phyloP scores from a whole-genome alignment of 257 asterid species.

The Solanum chiquidenum region DNA sequence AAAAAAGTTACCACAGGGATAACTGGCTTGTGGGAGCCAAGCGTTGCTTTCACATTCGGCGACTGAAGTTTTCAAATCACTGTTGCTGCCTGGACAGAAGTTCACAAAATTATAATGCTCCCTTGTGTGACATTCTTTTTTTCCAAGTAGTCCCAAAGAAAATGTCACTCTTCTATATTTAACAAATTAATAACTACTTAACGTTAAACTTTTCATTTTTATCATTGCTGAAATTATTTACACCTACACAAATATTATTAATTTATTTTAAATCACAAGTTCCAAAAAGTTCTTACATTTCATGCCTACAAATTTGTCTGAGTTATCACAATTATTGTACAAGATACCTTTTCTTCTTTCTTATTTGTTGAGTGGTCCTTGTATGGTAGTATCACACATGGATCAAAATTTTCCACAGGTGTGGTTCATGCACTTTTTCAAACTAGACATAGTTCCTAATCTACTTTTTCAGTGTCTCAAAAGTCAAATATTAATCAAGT shows the following conservation, averaged over 20 bases:
- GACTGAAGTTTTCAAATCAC: no score
- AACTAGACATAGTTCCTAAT: background rate
- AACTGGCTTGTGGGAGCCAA: no score
- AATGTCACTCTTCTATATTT: background rate
- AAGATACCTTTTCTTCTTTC: background rate
- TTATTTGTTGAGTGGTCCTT: background rate
- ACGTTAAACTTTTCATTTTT: background rate
- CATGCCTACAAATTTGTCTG: background rate
- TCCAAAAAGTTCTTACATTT: no score
- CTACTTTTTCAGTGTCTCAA: background rate
- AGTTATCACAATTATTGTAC: background rate
- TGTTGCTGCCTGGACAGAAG: no score
- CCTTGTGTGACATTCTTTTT: no score
- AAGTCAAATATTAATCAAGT: background rate
- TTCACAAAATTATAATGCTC: no score
- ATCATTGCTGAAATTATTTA: background rate
- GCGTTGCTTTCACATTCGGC: no score
- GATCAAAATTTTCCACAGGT: background rate
- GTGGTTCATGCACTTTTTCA: background rate
- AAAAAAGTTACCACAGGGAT: no score
- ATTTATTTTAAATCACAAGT: no score
- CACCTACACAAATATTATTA: no score
- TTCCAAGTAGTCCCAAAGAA: no score
- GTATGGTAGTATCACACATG: background rate
- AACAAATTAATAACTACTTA: no score